A percentile compares a stretch with the other conserved stretches of the same genome.
These are phyloP conservation scores for Acephala macrosclerotiorum DNA, from an alignment of 2,329 filamentous ascomycete species.

Conservation along the genomic window DNA sequence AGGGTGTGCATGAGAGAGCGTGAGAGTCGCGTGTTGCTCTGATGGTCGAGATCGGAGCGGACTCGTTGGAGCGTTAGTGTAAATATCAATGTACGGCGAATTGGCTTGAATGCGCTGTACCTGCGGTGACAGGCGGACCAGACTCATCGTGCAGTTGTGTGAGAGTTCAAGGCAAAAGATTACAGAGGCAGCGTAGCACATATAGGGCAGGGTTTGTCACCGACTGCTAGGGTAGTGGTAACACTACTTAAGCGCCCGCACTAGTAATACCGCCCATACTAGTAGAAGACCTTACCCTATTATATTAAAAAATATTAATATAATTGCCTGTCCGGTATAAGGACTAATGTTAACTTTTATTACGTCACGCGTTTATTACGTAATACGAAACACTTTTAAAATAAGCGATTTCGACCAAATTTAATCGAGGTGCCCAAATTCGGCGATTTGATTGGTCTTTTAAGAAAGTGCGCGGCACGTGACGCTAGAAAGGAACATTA, in stretches of 20 bases:
- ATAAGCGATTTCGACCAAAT: too few species aligned
- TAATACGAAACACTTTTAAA: too few species aligned
- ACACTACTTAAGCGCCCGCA: slow-evolving; percentile 19
- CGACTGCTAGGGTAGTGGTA: slow-evolving; percentile 1
- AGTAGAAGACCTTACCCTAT: slow-evolving; percentile 10
- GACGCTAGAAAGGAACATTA: too few species aligned
- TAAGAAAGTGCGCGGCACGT: too few species aligned
- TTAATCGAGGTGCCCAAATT: too few species aligned
- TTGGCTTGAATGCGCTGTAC: slow-evolving; percentile 26
- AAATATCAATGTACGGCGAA: slow-evolving; percentile 29
- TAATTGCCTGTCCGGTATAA: slow-evolving; percentile 9
- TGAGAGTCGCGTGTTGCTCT: slow-evolving; percentile 25
- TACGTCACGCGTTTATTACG: too few species aligned
- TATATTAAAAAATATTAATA: slow-evolving; percentile 16
- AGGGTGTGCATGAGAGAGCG: slow-evolving; percentile 26
- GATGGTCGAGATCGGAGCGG: slow-evolving; percentile 23
- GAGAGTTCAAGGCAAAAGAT: slow-evolving; percentile 15
- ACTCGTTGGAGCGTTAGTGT: slow-evolving; percentile 29
- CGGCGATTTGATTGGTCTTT: too few species aligned
- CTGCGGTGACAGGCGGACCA: slow-evolving; percentile 27
- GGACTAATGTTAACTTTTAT: slow-evolving; percentile 13
- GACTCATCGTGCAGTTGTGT: slow-evolving; percentile 25
- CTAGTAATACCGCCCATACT: slow-evolving; percentile 13
- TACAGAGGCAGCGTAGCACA: slow-evolving; percentile 18
- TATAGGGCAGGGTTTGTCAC: slow-evolving; percentile 7